Percentiles rank a stretch among this genome's conserved stretches.
These are phyloP conservation scores for Solanum paucissectum DNA, from an alignment of 257 asterid species.

Conservation along the genomic window DNA sequence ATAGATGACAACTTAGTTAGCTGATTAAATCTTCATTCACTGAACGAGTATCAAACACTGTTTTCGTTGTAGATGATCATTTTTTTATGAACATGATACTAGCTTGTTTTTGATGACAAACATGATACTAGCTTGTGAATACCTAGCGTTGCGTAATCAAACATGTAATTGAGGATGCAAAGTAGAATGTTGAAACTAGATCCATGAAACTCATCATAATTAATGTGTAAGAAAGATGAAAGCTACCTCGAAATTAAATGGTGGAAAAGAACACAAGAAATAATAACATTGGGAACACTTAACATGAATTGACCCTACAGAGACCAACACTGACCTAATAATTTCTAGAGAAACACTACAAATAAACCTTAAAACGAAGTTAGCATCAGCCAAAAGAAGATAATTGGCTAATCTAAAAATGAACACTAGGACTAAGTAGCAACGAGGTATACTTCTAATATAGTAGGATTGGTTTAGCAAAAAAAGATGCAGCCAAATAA, in stretches of 20 bases:
- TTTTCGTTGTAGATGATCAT: background rate
- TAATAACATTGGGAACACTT: background rate
- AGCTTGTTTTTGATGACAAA: background rate
- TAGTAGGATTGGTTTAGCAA: background rate
- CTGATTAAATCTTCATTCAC: background rate
- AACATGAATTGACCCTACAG: background rate
- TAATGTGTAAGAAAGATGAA: background rate
- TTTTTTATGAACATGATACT: background rate
- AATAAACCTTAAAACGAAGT: background rate
- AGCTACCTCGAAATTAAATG: background rate
- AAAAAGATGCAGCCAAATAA: background rate
- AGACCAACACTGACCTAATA: background rate
- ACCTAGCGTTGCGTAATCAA: background rate
- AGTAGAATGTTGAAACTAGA: background rate
- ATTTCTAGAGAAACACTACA: background rate
- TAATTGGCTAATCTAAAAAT: background rate
- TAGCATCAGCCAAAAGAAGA: background rate
- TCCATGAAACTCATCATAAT: background rate
- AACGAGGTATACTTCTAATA: background rate
- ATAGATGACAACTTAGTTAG: background rate
- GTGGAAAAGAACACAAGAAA: background rate
- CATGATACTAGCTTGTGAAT: background rate
- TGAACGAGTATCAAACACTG: background rate
- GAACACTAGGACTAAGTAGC: background rate
- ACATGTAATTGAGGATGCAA: background rate